Base-by-base conservation (phyloP, 2,329 filamentous ascomycete species). In the Apiospora saccharicola region DNA sequence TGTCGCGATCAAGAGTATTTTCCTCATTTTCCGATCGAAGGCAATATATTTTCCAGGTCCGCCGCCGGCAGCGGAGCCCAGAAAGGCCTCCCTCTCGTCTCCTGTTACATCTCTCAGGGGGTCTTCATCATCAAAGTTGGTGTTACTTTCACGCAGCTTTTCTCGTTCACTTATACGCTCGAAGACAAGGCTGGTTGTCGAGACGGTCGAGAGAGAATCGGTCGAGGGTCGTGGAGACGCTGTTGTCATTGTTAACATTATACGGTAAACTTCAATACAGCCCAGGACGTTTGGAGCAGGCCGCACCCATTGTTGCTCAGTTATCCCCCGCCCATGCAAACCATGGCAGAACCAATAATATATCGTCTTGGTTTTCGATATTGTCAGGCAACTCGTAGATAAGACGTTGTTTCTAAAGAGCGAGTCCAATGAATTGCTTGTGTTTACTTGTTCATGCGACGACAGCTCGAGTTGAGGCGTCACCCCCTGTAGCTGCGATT, bases 141-240 rank as follows among this genome's bases (percentile, higher is more conserved):
- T 76, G 76, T 81, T 74, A 78, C 82, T 77, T 69, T 77, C 76
- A 72, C 74, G 75, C 71, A 79, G 76, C 19, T 80, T 86, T 79
- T 85, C 81, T 64, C 83, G 81, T 79, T 93, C 91, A 77, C 90
- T 88, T 75, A 96, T 88, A 74, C 92, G 90, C 76, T 96, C 93
- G 79, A 96, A 93, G 71, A 96, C 90, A 19, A 96, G 86, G 77
- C 94, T 96, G 4, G 92, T 95, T 14, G 94, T 96, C 46, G 94
- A 96, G n/a, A 91, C 91, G 53, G 92, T 92, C n/a, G 92, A 94
- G 67, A 89, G 81, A 4, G 93, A 94, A 74, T 88, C 88, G 78
- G 83, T 83, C 71, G 89, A 90, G 73, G 81, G 80, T 74, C 84
- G 84, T 71, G 78, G 77, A 61, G 81, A 82, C 64, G 71, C 47